Percentiles rank a stretch among this genome's conserved stretches.
Evolutionary conservation across 768 basidiomycete species (phyloP).

Genomic region (Boletellus emodensis): DNA sequence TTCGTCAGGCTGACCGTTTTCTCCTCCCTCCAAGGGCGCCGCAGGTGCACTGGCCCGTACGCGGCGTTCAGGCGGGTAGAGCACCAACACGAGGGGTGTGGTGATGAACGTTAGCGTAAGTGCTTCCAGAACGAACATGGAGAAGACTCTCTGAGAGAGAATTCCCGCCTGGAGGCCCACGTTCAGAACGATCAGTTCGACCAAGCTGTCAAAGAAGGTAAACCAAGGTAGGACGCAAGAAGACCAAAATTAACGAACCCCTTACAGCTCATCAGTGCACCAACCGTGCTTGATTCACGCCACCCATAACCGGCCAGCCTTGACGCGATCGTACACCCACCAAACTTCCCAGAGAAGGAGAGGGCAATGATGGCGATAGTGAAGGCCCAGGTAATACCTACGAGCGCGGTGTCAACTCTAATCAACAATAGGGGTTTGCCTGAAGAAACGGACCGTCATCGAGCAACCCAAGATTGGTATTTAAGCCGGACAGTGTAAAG

Average conservation of each 20-base stretch:
- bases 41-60: slow-evolving; percentile 35
- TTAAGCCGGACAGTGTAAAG: slow-evolving; percentile 88
- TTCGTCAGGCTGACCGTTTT: slow-evolving; percentile 18
- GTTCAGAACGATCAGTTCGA: slow-evolving; percentile 95
- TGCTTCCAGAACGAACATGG: slow-evolving; percentile 92
- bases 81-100: slow-evolving; percentile 61
- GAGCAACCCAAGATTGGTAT: slow-evolving; percentile 82
- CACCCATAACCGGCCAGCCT: slow-evolving; percentile 63
- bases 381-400: slow-evolving; percentile 84
- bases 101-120: slow-evolving; percentile 83
- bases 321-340: slow-evolving; percentile 75
- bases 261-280: slow-evolving; percentile 94
- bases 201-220: slow-evolving; percentile 47
- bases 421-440: not conserved
- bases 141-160: slow-evolving; percentile 73
- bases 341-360: slow-evolving; percentile 87
- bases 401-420: not conserved
- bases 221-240: not conserved
- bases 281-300: slow-evolving; percentile 81
- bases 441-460: slow-evolving; percentile 51
- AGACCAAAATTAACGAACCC: slow-evolving; percentile 44
- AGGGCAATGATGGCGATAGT: slow-evolving; percentile 73
- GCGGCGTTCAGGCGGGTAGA: slow-evolving; percentile 66
- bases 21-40: slow-evolving; percentile 29
- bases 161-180: slow-evolving; percentile 84